Evolutionary conservation across 352 stramenopile species (phyloP).

Genomic region (Phytophthora palmivora): DNA sequence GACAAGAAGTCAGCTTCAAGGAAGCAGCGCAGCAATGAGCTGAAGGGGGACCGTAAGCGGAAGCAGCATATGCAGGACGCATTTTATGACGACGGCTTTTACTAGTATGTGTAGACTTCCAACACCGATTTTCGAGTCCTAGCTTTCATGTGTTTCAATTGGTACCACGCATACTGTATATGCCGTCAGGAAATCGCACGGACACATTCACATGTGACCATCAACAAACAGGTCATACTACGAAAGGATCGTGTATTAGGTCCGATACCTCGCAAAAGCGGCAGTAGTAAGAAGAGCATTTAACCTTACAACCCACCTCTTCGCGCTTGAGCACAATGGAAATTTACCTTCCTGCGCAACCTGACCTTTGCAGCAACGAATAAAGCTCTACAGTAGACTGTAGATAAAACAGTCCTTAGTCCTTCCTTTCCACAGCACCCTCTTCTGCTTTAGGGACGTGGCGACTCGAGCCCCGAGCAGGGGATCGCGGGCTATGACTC

Average conservation of each 20-base stretch:
- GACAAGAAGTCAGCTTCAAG: conserved; percentile 81
- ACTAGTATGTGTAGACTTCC: conserved; percentile 17
- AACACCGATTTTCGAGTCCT: conserved; percentile 1
- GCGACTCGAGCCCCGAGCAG: conserved; percentile 22
- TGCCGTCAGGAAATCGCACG: no score
- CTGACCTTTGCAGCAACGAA: conserved; percentile 33
- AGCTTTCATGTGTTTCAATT: no score
- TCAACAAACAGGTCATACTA: no score
- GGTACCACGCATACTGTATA: no score
- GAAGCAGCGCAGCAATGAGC: conserved; percentile 84
- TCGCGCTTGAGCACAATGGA: background rate
- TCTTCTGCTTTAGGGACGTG: conserved; percentile 15
- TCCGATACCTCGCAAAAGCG: conserved; percentile 20
- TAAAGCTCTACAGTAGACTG: conserved; percentile 38
- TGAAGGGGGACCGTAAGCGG: conserved; percentile 77
- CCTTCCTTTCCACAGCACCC: conserved; percentile 32
- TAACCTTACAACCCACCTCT: conserved; percentile 14
- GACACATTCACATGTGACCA: no score
- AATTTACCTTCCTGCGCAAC: background rate
- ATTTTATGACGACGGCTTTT: conserved; percentile 64
- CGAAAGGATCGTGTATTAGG: conserved; percentile 38
- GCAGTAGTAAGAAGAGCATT: conserved; percentile 25
- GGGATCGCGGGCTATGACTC: conserved; percentile 49
- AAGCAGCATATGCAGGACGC: conserved; percentile 84
- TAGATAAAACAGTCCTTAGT: conserved; percentile 19